These are phyloP conservation scores for Coriolopsis trogii DNA, from an alignment of 1,284 basidiomycete species.

Conservation along the genomic window DNA sequence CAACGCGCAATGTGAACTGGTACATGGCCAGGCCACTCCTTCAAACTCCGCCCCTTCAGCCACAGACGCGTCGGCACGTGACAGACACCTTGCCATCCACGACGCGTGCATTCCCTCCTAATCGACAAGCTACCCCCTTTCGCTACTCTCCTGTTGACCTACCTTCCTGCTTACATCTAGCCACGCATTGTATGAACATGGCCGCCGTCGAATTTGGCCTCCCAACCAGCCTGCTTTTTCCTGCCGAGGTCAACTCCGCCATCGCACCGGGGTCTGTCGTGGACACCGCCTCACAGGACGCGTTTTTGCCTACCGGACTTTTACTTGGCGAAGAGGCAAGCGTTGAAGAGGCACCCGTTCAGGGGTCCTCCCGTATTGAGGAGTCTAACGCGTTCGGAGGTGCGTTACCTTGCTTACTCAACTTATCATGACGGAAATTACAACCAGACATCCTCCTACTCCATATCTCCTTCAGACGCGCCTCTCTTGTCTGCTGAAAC, in stretches of 20 bases:
- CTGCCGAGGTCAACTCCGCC: slow-evolving; percentile 1
- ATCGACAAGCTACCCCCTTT: neutral
- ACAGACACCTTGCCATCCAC: neutral
- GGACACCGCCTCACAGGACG: slow-evolving; percentile 2
- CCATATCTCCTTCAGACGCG: slow-evolving; percentile 5
- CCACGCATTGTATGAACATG: neutral
- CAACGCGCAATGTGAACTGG: neutral
- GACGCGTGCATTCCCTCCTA: neutral
- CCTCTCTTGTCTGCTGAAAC: slow-evolving; percentile 12
- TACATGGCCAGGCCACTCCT: neutral
- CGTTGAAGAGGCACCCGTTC: too few relatives aligned
- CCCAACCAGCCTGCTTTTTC: slow-evolving; percentile 19
- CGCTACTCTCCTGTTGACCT: too few relatives aligned
- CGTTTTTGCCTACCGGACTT: slow-evolving; percentile 21
- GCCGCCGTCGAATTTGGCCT: slow-evolving; percentile 17
- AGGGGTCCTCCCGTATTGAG: too few relatives aligned
- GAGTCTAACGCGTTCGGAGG: slow-evolving; percentile 10
- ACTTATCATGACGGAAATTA: neutral
- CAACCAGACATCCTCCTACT: neutral
- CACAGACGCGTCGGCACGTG: slow-evolving; percentile 21
- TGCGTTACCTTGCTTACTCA: neutral
- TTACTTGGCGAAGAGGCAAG: slow-evolving; percentile 3
- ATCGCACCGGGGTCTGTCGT: neutral
- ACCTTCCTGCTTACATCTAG: neutral
- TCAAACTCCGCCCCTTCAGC: neutral